Evolutionary conservation across 2,329 filamentous ascomycete species (phyloP), one percentile per base, ranked within the genome.

Genomic region (Pseudocercospora fuligena): DNA sequence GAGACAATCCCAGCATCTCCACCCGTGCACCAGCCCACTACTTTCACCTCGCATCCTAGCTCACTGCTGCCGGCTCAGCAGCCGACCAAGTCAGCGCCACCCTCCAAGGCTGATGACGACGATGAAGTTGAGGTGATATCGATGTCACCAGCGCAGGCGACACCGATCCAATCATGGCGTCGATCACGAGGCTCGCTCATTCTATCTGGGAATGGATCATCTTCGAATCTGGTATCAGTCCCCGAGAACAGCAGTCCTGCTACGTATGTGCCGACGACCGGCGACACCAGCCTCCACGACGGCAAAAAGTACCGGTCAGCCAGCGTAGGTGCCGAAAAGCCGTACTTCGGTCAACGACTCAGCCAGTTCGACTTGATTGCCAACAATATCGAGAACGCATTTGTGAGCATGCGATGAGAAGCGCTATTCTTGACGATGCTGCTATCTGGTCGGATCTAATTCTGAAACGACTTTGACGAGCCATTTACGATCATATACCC

Each of bases 371-470:
- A 75, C 63, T 36, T 76, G 60, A 65, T 75, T 47, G 73, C 74
- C 40, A 73, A 69, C 54, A 68, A 68, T 43, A 72, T 76, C 61
- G 73, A 76, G 66, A 76, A 74, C 66, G 74, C 74, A 31, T 70
- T 76, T 58, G 61, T 61, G 33, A 65, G 60, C 40, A 69, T 72
- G 69, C 69, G 70, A 27, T 72, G 60, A 69, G 19, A 27, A 9
- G 16, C 6, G 14, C 6, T 43, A 5, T 6, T 36, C 14, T 2
- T 3, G 33, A 36, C 33, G 33, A 40, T 6, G 36, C 36, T n/a
- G 8, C 36, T 16, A 40, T 40, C 14, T 40, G 36, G 36, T n/a
- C 3, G 36, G 14, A 40, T 4, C 6, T n/a, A 40, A 40, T 40
- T 14, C n/a, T 40, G 14, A 40, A 40, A 40, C 4, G 36, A 40